These are phyloP conservation scores for Debaryomyces prosopidis DNA, from an alignment of 805 yeast genomes.

Conservation along the genomic window DNA sequence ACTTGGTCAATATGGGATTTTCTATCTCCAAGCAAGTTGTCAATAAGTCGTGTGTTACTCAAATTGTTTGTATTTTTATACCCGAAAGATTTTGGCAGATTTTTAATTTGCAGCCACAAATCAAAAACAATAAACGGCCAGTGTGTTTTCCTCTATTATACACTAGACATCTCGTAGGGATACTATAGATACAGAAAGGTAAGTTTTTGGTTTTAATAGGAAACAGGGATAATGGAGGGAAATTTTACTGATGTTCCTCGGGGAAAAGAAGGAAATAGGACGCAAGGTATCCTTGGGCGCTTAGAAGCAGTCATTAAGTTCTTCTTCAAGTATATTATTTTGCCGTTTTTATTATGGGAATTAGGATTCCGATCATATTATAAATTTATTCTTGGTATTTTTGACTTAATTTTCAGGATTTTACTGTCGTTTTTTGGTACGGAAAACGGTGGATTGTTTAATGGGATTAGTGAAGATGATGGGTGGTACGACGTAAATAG, in stretches of 20 bases:
- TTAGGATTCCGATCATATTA: constrained; percentile 1
- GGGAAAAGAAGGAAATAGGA: no score
- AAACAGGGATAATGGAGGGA: no score
- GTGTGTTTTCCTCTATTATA: no score
- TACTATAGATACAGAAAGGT: no score
- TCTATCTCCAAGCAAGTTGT: background rate
- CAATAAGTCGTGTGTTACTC: background rate
- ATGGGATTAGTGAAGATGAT: background rate
- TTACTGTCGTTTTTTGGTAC: background rate
- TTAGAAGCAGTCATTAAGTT: background rate
- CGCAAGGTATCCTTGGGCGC: no score
- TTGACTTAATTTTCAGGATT: background rate
- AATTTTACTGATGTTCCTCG: no score
- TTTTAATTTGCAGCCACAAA: constrained; percentile 1
- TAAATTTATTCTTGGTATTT: background rate
- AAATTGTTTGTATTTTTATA: no score
- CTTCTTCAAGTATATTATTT: background rate
- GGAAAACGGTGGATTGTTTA: background rate
- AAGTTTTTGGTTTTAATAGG: no score
- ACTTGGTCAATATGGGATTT: background rate
- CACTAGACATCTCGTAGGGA: no score
- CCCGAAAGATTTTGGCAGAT: background rate
- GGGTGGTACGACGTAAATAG: background rate
- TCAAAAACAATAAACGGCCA: no score
- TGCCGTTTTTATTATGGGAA: background rate